These are phyloP conservation scores for Dictyostelium firmibasis DNA, from an alignment of 78 protist species.

Conservation along the genomic window DNA sequence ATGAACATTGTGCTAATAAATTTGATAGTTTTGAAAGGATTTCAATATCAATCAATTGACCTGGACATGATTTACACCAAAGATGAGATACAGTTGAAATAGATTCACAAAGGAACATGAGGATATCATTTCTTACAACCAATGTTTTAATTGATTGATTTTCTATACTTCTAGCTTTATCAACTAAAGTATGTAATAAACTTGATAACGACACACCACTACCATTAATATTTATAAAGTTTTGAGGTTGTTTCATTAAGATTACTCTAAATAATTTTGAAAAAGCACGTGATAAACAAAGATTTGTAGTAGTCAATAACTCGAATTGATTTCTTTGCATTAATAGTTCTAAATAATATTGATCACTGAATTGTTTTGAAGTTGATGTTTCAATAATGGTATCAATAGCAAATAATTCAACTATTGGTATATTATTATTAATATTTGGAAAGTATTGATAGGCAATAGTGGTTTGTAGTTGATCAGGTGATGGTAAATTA, in stretches of 20 bases:
- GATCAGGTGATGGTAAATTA: not conserved
- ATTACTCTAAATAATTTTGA: constrained; percentile 30
- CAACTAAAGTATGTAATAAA: not conserved
- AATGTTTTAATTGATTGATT: not conserved
- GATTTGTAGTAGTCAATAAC: not conserved
- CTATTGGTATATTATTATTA: not conserved
- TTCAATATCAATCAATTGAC: not conserved
- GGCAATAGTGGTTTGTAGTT: not conserved
- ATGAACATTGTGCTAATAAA: not conserved
- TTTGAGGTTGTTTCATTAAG: not conserved
- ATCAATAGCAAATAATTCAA: not conserved
- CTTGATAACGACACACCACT: not conserved
- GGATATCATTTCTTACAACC: not conserved
- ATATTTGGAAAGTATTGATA: not conserved
- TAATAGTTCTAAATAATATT: not conserved
- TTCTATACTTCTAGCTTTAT: not conserved
- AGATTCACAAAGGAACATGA: not conserved
- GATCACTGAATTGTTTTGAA: not conserved
- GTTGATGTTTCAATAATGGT: not conserved
- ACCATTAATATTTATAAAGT: not conserved
- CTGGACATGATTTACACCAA: constrained; percentile 4
- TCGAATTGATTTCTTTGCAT: not conserved
- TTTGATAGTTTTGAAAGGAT: not conserved
- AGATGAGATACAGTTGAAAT: not conserved
- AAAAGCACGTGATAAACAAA: not conserved